phyloP scores from a whole-genome alignment of 1,139 yeast species.

The Yamadazyma trypodendri region DNA sequence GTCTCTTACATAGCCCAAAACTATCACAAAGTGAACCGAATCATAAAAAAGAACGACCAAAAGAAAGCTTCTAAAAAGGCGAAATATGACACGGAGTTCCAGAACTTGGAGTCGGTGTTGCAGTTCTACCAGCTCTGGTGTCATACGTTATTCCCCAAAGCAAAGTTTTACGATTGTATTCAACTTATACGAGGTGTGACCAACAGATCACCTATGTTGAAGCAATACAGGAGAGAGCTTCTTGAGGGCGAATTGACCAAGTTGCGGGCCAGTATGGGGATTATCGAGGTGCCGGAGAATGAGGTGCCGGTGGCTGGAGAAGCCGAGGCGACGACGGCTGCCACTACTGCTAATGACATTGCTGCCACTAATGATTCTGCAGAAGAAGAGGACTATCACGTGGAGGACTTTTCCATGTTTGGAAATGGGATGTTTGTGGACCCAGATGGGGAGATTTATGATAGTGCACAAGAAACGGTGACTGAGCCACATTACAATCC shows the following conservation, averaged over 20 bases:
- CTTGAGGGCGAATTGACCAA: conserved; percentile 36
- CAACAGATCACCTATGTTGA: conserved; percentile 31
- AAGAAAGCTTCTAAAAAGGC: conserved; percentile 16
- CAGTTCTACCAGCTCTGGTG: conserved; percentile 84
- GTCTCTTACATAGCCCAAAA: conserved; percentile 45
- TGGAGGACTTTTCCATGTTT: conserved; percentile 36
- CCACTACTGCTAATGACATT: neutral
- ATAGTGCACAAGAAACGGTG: neutral
- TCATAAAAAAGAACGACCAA: conserved; percentile 30
- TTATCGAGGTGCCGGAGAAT: conserved; percentile 19
- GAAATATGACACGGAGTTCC: conserved; percentile 40
- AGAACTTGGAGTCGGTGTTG: conserved; percentile 46
- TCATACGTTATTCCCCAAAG: conserved; percentile 75
- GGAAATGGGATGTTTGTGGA: conserved; percentile 25
- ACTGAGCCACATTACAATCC: neutral
- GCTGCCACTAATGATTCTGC: conserved; percentile 12
- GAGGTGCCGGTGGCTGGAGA: neutral
- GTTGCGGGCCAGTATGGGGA: conserved; percentile 32
- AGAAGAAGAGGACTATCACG: conserved; percentile 10
- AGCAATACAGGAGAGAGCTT: conserved; percentile 36
- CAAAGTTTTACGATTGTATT: conserved; percentile 65
- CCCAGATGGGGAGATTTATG: conserved; percentile 21
- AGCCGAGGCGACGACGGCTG: neutral
- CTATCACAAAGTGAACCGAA: conserved; percentile 30
- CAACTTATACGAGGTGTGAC: conserved; percentile 35